Base-by-base conservation (phyloP, 495 filamentous ascomycete genomes). In the Lentithecium fluviatile region DNA sequence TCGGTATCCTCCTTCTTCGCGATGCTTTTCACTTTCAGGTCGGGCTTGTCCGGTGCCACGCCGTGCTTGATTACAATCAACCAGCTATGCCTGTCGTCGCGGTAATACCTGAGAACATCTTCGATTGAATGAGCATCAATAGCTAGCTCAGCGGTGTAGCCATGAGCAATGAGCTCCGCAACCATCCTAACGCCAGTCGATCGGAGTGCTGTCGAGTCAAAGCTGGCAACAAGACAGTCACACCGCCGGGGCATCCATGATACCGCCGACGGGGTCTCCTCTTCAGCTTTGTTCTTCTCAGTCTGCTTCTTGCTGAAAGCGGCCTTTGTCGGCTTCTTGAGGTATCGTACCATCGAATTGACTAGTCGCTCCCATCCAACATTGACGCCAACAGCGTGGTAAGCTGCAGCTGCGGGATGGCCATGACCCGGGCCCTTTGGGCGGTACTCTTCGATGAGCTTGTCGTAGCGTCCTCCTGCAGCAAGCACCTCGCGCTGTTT, bases 401-500 rank as follows among this genome's bases (percentile, higher is more conserved):
- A 77, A 50, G 80, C 62, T 11, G 29, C 38, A 12, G 51, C 29
- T 3, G 10, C 62, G 2, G 43, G 19, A n/a, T 57, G 49, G 56
- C 21, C 65, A n/a, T 63, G 53, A 43, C 74, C 76, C 24, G 79
- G 77, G 49, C 83, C 79, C 54, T 80, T 84, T 12, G 83, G 81
- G 6, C 81, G 80, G 65, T 89, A 83, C 29, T 85, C 86, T 70
- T 81, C 78, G 36, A 98, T 93, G 43, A 98, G 76, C 20, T 82
- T 80, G 70, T 98, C 94, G 71, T 97, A 98, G 25, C 94, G 85
- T 25, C 94, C 94, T 48, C 94, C 94, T 34, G 92, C 94, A 0
- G 93, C 94, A 65, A 98, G 90, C 10, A 97, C 88, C 64, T 94
- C 88, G 26, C 81, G 78, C 63, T 84, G 84, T 72, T 93, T 96